Conservation (phyloP, 1,284 basidiomycete species). For the Ustilago loliicola region DNA sequence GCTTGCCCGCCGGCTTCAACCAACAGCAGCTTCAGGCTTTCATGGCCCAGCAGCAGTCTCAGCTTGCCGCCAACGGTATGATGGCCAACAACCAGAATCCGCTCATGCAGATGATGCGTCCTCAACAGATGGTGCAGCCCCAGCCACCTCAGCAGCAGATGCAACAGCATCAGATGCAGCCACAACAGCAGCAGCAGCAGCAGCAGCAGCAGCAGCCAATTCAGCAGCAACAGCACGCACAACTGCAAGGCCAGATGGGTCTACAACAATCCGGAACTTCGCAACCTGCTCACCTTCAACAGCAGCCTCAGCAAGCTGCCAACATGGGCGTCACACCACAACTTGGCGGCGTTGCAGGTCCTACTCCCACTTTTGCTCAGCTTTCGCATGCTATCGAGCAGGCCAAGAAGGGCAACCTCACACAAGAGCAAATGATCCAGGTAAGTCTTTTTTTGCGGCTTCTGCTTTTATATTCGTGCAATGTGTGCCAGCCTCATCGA, state of each 20-base stretch:
- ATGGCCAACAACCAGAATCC: constrained; percentile 40
- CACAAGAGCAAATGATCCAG: constrained; percentile 53
- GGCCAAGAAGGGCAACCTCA: constrained; percentile 55
- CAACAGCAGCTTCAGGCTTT: constrained; percentile 53
- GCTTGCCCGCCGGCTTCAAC: constrained; percentile 44
- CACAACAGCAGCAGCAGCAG: constrained; percentile 18
- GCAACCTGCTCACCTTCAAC: constrained; percentile 45
- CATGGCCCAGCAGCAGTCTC: constrained; percentile 53
- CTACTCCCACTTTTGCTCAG: constrained; percentile 48
- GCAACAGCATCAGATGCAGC: constrained; percentile 40
- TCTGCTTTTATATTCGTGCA: not conserved
- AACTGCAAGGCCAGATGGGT: constrained; percentile 35
- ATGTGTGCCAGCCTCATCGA: too few relatives aligned
- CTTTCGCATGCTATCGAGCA: constrained; percentile 52
- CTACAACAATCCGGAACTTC: constrained; percentile 27
- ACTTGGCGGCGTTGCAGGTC: constrained; percentile 23
- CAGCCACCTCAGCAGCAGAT: constrained; percentile 39
- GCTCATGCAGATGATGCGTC: constrained; percentile 48
- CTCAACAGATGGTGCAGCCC: constrained; percentile 27
- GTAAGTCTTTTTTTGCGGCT: constrained; percentile 16
- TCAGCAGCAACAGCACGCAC: constrained; percentile 35
- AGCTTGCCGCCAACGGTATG: constrained; percentile 36
- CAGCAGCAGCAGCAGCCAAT: constrained; percentile 36
- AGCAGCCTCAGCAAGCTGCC: constrained; percentile 35
- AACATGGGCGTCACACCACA: constrained; percentile 27